phyloP scores from a whole-genome alignment of 78 protist genomes.

The Chrysochromulina parva region DNA sequence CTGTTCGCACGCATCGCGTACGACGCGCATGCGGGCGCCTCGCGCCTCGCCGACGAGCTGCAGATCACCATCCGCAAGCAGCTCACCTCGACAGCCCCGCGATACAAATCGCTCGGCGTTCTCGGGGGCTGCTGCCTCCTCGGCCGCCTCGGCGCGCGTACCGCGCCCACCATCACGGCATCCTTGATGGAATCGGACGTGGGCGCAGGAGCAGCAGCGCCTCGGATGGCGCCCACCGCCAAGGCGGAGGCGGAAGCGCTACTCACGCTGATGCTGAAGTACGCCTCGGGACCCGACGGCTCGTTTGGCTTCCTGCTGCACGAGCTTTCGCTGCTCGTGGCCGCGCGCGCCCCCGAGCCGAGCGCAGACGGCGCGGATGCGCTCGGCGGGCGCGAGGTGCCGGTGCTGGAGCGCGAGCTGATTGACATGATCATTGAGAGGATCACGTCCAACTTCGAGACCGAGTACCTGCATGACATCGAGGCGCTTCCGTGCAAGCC shows the following conservation, averaged over 20 bases:
- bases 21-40: not conserved
- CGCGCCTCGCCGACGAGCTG: not conserved
- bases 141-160: not conserved
- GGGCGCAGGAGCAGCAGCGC: too few species aligned
- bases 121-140: not conserved
- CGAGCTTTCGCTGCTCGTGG: constrained; percentile 1
- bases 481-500: not conserved
- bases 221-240: too few species aligned
- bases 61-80: constrained; percentile 12
- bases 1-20: not conserved
- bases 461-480: not conserved
- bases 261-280: not conserved
- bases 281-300: not conserved
- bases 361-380: too few species aligned
- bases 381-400: too few species aligned
- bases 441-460: not conserved
- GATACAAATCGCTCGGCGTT: not conserved
- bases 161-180: not conserved
- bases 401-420: not conserved
- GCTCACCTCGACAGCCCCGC: not conserved
- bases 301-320: not conserved
- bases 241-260: not conserved
- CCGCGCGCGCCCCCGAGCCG: not conserved
- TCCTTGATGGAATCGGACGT: too few species aligned
- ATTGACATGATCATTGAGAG: not conserved